Evolutionary conservation across 495 filamentous ascomycete species (phyloP).

Genomic region (Penicillium macrosclerotiorum): DNA sequence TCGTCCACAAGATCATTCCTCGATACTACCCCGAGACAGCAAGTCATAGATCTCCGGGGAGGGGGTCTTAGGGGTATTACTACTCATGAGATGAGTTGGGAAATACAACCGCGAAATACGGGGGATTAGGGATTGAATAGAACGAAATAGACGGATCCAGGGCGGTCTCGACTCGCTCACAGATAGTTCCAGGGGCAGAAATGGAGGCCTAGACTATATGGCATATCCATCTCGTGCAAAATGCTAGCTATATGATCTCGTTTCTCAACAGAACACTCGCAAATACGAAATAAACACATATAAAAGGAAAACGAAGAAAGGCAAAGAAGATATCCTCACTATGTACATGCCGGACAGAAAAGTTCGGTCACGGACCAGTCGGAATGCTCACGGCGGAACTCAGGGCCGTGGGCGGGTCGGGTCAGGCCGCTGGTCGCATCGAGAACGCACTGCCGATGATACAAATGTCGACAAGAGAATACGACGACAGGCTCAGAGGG

Average conservation of each 20-base stretch:
- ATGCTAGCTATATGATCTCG: slow-evolving; percentile 1
- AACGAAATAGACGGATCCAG: not conserved
- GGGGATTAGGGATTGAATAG: too few relatives aligned
- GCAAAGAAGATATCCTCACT: slow-evolving; percentile 14
- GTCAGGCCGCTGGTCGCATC: slow-evolving; percentile 16
- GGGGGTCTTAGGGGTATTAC: too few relatives aligned
- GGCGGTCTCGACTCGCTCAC: not conserved
- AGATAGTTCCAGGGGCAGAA: not conserved
- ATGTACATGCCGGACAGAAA: slow-evolving; percentile 42
- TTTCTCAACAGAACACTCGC: slow-evolving; percentile 4
- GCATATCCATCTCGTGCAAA: slow-evolving; percentile 5
- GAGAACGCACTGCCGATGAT: slow-evolving; percentile 49
- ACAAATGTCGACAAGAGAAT: slow-evolving; percentile 56
- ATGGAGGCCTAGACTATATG: slow-evolving; percentile 5
- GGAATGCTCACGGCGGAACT: slow-evolving; percentile 21
- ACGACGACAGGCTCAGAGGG: slow-evolving; percentile 41
- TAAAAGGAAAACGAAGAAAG: slow-evolving; percentile 20
- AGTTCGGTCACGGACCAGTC: slow-evolving; percentile 34
- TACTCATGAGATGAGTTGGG: too few relatives aligned
- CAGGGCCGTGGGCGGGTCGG: slow-evolving; percentile 18
- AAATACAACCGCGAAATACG: too few relatives aligned
- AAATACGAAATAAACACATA: slow-evolving; percentile 9
- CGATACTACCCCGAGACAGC: not conserved
- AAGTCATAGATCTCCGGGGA: too few relatives aligned
- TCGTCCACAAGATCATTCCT: not conserved